Base-by-base conservation (phyloP, 2,329 filamentous ascomycete genomes). In the Calonectria pseudoreteaudii region DNA sequence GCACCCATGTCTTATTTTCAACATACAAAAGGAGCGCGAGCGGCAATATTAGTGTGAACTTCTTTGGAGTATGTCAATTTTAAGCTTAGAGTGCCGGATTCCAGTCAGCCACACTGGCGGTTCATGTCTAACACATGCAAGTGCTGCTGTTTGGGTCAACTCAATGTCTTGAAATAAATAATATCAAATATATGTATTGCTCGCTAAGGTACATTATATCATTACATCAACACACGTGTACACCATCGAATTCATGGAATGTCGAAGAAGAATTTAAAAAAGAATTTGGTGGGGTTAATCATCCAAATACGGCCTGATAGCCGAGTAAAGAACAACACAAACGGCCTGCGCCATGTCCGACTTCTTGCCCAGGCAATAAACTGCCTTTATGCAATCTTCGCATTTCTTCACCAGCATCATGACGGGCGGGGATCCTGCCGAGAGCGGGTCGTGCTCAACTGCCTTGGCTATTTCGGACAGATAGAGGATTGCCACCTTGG, bases 311-410 rank as follows among this genome's bases (percentile, higher is more conserved):
- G 78, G 77, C 2, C 77, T 74, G 36, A 80, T 44, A 53, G 78
- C 78, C 23, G 78, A 77, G 36, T 77, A 79, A 11, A 80, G 66
- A 36, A 80, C 77, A 36, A 74, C 73, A 7, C 77, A 76, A 64
- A 80, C 78, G 52, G 77, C 79, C 50, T 78, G 77, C 20, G 81
- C 79, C 80, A 82, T 90, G 74, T 91, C 89, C 6, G 89, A 90
- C 78, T 91, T 91, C 71, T 86, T 86, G 2, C 89, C 89, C n/a
- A 91, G 81, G 68, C 87, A 87, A 85, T 88, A 89, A 34, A 91
- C 81, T 4, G 88, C 89, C 77, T 86, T 85, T 20, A 90, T 85
- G 75, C 89, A 91, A 65, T 86, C 83, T 65, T 88, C 85, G 68
- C 86, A 88, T 30, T 85, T 83, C 23, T 77, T 78, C 50, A 86